These are phyloP conservation scores for Entomortierella beljakovae DNA, from an alignment of 192 early-diverging fungal species.

Conservation along the genomic window DNA sequence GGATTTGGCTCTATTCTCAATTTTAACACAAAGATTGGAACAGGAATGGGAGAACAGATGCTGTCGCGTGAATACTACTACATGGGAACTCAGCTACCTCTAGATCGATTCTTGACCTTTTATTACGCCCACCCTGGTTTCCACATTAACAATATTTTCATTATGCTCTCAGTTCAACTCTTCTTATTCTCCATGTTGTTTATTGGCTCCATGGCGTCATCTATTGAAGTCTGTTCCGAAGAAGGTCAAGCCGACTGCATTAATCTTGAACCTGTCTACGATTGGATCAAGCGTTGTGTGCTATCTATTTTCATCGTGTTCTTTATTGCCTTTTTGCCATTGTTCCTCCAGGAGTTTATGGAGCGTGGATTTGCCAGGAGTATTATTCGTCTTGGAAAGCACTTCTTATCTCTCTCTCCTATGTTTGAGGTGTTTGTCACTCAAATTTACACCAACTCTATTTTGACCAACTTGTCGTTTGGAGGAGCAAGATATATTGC, in stretches of 20 bases:
- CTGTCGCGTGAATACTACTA: constrained; percentile 94
- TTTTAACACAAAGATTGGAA: constrained; percentile 91
- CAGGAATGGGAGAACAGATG: constrained; percentile 95
- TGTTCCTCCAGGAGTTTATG: constrained; percentile 86
- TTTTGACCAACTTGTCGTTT: constrained; percentile 82
- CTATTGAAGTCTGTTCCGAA: constrained; percentile 68
- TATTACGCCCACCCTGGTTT: constrained; percentile 92
- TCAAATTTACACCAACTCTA: constrained; percentile 85
- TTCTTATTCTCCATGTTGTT: constrained; percentile 85
- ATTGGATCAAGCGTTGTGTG: constrained; percentile 87
- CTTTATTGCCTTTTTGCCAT: constrained; percentile 82
- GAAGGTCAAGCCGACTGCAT: constrained; percentile 75
- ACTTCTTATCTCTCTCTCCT: constrained; percentile 85
- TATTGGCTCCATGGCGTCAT: constrained; percentile 77
- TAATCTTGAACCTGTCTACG: constrained; percentile 77
- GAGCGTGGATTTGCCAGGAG: constrained; percentile 84
- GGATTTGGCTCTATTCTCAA: constrained; percentile 90
- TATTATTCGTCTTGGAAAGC: constrained; percentile 78
- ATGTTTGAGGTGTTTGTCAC: constrained; percentile 90
- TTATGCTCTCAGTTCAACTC: constrained; percentile 83
- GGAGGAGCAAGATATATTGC: constrained; percentile 89
- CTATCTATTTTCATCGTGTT: constrained; percentile 85
- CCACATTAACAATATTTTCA: constrained; percentile 91
- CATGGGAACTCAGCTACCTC: constrained; percentile 83
- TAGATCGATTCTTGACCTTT: constrained; percentile 90